Conservation (phyloP, 139 green algal genomes). For the Chloropicon primus region DNA sequence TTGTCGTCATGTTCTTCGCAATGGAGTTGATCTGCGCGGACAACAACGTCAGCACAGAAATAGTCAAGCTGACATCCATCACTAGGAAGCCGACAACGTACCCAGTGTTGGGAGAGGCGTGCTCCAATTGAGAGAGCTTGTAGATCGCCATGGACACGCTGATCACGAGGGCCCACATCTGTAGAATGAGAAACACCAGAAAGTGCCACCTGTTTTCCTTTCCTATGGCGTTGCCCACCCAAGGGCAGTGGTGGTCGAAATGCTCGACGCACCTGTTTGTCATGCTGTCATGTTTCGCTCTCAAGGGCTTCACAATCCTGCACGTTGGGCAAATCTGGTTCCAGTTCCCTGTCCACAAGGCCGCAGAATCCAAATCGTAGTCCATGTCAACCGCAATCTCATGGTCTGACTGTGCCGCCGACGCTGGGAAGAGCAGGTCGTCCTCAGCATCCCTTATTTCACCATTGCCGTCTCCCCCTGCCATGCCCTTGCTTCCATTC, state of each 20-base stretch:
- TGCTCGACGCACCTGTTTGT: slow-evolving; percentile 68
- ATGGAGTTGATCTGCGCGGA: slow-evolving; percentile 55
- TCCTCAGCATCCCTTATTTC: not conserved
- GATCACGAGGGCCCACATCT: slow-evolving; percentile 53
- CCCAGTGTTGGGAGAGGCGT: not conserved
- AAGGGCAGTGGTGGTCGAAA: slow-evolving; percentile 98
- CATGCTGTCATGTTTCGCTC: slow-evolving; percentile 80
- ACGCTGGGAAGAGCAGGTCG: not conserved
- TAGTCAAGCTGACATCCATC: slow-evolving; percentile 55
- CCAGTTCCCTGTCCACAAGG: not conserved
- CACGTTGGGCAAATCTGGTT: not conserved
- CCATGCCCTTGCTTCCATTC: no score
- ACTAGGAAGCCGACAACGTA: slow-evolving; percentile 63
- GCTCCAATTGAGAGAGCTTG: slow-evolving; percentile 14
- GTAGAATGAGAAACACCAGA: slow-evolving; percentile 43
- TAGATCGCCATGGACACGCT: slow-evolving; percentile 30
- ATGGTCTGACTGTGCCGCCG: not conserved
- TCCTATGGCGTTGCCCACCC: slow-evolving; percentile 79
- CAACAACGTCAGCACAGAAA: slow-evolving; percentile 60
- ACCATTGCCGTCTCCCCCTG: no score
- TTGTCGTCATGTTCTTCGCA: slow-evolving; percentile 85
- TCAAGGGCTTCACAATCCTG: slow-evolving; percentile 21
- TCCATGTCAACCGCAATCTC: not conserved
- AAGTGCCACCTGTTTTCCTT: slow-evolving; percentile 57
- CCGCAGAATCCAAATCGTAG: not conserved